Evolutionary conservation across 2,329 filamentous ascomycete genomes (phyloP).

Genomic region (Pseudopyrenochaeta lycopersici): DNA sequence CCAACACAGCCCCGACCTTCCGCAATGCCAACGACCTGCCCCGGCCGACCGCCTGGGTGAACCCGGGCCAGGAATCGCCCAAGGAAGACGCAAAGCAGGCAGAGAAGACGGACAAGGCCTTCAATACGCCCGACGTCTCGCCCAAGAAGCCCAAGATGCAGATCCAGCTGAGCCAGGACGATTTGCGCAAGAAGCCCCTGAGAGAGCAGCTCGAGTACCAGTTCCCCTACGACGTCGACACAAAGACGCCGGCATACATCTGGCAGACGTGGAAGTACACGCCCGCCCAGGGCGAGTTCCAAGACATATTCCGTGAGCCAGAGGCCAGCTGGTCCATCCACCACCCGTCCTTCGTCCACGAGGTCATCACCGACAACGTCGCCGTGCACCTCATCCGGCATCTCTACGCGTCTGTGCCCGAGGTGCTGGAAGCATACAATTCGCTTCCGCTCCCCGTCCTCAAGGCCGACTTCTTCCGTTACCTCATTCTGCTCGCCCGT

Average conservation of each 20-base stretch:
- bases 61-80: conserved; percentile 25
- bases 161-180: conserved; percentile 65
- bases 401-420: conserved; percentile 76
- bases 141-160: conserved; percentile 61
- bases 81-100: conserved; percentile 20
- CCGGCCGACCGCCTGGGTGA: conserved; percentile 44
- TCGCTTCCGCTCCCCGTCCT: conserved; percentile 61
- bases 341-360: conserved; percentile 92
- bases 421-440: conserved; percentile 60
- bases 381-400: conserved; percentile 83
- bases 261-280: conserved; percentile 99
- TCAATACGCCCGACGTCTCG: conserved; percentile 38
- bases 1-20: conserved; percentile 38
- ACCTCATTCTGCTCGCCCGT: conserved; percentile 76
- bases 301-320: conserved; percentile 75
- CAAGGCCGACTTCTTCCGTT: conserved; percentile 73
- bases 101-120: conserved; percentile 36
- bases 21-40: conserved; percentile 47
- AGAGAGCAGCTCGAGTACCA: conserved; percentile 87
- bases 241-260: conserved; percentile 95
- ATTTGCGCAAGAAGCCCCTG: conserved; percentile 76
- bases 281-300: conserved; percentile 79
- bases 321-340: conserved; percentile 89
- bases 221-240: conserved; percentile 88
- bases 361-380: conserved; percentile 93